Evolutionary conservation across 805 yeast genomes (phyloP).

Genomic region (Metschnikowia colocasiae): DNA sequence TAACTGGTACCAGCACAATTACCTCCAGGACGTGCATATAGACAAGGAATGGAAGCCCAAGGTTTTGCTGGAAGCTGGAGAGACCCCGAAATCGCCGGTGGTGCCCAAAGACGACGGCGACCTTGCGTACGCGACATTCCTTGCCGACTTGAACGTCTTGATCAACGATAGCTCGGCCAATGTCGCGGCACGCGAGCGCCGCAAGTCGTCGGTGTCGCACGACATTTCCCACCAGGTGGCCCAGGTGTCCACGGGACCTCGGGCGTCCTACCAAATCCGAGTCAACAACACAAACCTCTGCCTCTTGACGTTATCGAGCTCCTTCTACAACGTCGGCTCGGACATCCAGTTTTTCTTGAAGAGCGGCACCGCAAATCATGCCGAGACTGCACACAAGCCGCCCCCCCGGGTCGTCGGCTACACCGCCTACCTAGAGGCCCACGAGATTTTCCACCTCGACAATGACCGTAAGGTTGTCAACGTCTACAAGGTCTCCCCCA

Average conservation of each 20-base stretch:
- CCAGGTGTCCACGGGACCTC: conserved; percentile 13
- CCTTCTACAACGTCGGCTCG: conserved; percentile 38
- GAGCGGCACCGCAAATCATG: conserved; percentile 14
- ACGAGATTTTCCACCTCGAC: conserved; percentile 31
- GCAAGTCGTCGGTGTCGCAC: conserved; percentile 9
- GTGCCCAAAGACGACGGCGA: neutral
- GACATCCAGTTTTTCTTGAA: conserved; percentile 34
- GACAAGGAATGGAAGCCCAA: conserved; percentile 31
- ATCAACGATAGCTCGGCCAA: conserved; percentile 33
- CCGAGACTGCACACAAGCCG: conserved; percentile 4
- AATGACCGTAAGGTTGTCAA: conserved; percentile 19
- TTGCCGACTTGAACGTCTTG: conserved; percentile 30
- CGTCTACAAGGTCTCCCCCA: conserved; percentile 34
- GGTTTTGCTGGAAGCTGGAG: neutral
- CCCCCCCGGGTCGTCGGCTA: conserved; percentile 31
- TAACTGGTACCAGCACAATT: conserved; percentile 28
- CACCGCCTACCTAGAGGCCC: conserved; percentile 37
- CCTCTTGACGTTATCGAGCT: conserved; percentile 28
- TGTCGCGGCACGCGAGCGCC: conserved; percentile 21
- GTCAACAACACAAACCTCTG: conserved; percentile 35
- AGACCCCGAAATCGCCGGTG: neutral
- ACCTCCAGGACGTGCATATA: conserved; percentile 22
- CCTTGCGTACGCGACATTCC: conserved; percentile 12
- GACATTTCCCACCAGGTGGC: conserved; percentile 11
- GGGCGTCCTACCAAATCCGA: conserved; percentile 29